These are phyloP conservation scores for Cokeromyces recurvatus DNA, from an alignment of 371 early-diverging fungal species.

Conservation along the genomic window DNA sequence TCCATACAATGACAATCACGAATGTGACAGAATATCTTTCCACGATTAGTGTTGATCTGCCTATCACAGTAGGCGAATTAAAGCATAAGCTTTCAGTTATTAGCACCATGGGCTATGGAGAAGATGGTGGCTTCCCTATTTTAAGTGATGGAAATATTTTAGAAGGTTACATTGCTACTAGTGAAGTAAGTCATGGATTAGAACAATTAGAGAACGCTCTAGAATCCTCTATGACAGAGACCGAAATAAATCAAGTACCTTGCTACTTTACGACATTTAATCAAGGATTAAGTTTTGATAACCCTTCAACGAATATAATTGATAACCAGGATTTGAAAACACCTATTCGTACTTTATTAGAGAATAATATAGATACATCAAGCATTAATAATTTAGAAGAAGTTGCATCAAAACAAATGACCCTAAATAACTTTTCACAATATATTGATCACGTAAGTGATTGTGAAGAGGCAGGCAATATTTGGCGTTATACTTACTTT, in stretches of 20 bases:
- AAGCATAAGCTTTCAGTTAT: constrained; percentile 49
- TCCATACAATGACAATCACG: constrained; percentile 53
- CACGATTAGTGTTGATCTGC: constrained; percentile 56
- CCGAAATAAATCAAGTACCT: constrained; percentile 24
- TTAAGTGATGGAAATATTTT: constrained; percentile 61
- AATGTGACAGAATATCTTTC: constrained; percentile 41
- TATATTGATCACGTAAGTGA: constrained; percentile 67
- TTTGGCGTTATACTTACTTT: no score
- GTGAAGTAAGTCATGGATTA: constrained; percentile 78
- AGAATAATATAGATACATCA: neutral
- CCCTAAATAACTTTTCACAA: constrained; percentile 57
- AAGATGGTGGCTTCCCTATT: constrained; percentile 84
- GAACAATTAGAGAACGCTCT: constrained; percentile 33
- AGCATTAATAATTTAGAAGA: no score
- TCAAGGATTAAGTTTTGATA: neutral
- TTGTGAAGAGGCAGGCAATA: neutral
- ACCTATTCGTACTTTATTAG: constrained; percentile 6
- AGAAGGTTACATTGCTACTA: constrained; percentile 81
- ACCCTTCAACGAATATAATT: no score
- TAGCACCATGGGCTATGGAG: constrained; percentile 57
- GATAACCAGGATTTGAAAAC: constrained; percentile 9
- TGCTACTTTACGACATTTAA: constrained; percentile 20
- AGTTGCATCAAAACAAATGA: neutral
- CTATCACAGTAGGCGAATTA: constrained; percentile 57
- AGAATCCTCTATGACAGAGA: constrained; percentile 30